Evolutionary conservation across 73 alveolate genomes (phyloP), one percentile per base, ranked within the genome.

Genomic region (Uronychia setigera): DNA sequence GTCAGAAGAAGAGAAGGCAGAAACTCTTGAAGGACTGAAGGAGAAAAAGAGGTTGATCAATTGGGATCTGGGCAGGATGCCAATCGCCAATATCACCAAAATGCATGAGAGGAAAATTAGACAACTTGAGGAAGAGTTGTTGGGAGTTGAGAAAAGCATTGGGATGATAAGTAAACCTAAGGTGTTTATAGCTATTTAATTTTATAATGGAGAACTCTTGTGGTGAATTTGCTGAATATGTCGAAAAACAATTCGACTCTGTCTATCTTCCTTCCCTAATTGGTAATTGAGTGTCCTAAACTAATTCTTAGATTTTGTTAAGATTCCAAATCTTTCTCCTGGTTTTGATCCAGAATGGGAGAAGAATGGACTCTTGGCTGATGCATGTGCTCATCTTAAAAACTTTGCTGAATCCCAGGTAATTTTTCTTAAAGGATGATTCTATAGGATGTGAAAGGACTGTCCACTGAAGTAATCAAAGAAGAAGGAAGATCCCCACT

Each of bases 1-100:
- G 96, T 59, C 85, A n/a, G 98, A 95, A 87, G 96, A 93, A 58
- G 98, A 95, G 82, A 89, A 97, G 79, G 82, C 86, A 31, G 86
- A 91, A 67, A 93, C 97, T 82, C 80, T 95, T 30, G 90, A 86
- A 78, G 94, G 86, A 32, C 88, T 95, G 78, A 78, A 90, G 27
- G 85, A 83, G 77, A 92, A 94, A 33, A 88, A 93, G 89, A 94
- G 83, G 80, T 97, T 93, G 29, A 89, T 95, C 32, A 87, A 75
- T 27, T 14, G n/a, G 76, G 83, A 31, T 77, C 27, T 27, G 19
- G 29, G 33, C 27, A 93, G 29, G 33, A 5, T 31, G 26, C 33
- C 98, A 32, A 87, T 95, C 14, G 93, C 97, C 0, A 82, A 80
- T 80, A 83, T 85, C 78, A 90, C 97, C 26, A 74, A 31, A 60